A percentile compares a stretch with the other conserved stretches of the same genome.
Evolutionary conservation across 2,329 filamentous ascomycete species (phyloP).

Genomic region (Phaeosphaeria sp.): DNA sequence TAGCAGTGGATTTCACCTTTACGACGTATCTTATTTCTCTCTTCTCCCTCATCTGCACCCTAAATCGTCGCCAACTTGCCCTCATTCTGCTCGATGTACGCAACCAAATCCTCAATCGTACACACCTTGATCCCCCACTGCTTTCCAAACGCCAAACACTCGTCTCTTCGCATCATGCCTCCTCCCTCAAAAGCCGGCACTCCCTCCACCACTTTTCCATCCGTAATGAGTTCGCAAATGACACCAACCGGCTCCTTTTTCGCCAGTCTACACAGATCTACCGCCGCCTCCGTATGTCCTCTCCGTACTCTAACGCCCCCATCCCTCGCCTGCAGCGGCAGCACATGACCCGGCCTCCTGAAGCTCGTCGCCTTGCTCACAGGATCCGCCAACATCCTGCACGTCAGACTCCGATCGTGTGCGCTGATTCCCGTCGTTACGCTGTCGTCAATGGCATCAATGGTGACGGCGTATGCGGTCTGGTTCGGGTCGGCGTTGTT

Average conservation of each 20-base stretch:
- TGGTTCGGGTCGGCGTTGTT: constrained; percentile 80
- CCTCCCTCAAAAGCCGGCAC: constrained; percentile 69
- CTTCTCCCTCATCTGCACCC: background rate
- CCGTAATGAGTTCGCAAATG: constrained; percentile 91
- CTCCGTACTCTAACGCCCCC: constrained; percentile 81
- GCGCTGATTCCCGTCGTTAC: constrained; percentile 87
- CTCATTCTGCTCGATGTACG: constrained; percentile 78
- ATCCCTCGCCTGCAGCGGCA: constrained; percentile 78
- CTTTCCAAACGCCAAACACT: constrained; percentile 85
- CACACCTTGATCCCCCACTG: constrained; percentile 91
- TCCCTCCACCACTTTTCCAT: constrained; percentile 76
- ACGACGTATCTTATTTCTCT: background rate
- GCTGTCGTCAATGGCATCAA: constrained; percentile 75
- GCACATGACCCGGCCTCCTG: constrained; percentile 85
- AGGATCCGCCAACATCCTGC: constrained; percentile 76
- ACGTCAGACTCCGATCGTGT: constrained; percentile 83
- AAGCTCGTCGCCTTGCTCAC: constrained; percentile 64
- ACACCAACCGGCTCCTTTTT: constrained; percentile 76
- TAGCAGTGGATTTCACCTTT: background rate
- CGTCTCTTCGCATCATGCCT: constrained; percentile 93
- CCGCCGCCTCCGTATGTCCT: constrained; percentile 92
- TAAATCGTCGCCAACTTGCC: constrained; percentile 50
- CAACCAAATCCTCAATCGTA: constrained; percentile 90
- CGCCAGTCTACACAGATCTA: constrained; percentile 87
- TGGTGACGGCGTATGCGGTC: constrained; percentile 91